Percentiles rank a stretch among this genome's conserved stretches.
Evolutionary conservation across 257 asterid species (phyloP).

Genomic region (Misopates orontium): DNA sequence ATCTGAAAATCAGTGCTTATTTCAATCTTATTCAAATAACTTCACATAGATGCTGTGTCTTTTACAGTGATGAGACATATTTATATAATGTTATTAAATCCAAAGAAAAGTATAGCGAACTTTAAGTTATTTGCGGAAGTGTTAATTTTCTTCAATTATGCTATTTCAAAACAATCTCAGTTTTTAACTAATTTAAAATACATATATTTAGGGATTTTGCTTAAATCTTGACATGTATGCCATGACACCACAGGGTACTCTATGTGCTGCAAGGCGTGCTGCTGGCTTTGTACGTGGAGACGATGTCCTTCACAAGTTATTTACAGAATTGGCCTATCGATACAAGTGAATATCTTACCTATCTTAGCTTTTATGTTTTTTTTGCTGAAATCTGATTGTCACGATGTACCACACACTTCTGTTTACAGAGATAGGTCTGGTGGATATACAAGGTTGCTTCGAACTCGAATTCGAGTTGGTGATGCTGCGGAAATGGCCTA

Average conservation of each 20-base stretch:
- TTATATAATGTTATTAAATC: too few species aligned
- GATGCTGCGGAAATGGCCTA: conserved; percentile 96
- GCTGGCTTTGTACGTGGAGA: conserved; percentile 95
- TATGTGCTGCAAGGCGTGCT: conserved; percentile 85
- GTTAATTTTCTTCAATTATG: too few species aligned
- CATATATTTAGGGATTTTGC: background rate
- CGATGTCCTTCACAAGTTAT: conserved; percentile 86
- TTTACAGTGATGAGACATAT: too few species aligned
- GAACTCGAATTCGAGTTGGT: conserved; percentile 89
- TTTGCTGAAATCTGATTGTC: conserved; percentile 10
- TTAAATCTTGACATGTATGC: conserved; percentile 15
- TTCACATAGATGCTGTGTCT: too few species aligned
- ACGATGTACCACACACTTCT: conserved; percentile 14
- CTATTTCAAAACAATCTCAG: too few species aligned
- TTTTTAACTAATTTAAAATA: too few species aligned
- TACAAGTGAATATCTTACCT: conserved; percentile 63
- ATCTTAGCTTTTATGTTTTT: background rate
- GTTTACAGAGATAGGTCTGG: conserved; percentile 68
- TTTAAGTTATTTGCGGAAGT: too few species aligned
- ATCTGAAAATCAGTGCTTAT: too few species aligned
- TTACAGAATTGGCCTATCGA: conserved; percentile 90
- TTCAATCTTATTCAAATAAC: too few species aligned
- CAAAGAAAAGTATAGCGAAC: too few species aligned
- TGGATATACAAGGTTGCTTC: conserved; percentile 92
- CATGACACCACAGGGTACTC: conserved; percentile 60